phyloP scores from a whole-genome alignment of 1,284 basidiomycete genomes.

The Spongispora temasekensis region DNA sequence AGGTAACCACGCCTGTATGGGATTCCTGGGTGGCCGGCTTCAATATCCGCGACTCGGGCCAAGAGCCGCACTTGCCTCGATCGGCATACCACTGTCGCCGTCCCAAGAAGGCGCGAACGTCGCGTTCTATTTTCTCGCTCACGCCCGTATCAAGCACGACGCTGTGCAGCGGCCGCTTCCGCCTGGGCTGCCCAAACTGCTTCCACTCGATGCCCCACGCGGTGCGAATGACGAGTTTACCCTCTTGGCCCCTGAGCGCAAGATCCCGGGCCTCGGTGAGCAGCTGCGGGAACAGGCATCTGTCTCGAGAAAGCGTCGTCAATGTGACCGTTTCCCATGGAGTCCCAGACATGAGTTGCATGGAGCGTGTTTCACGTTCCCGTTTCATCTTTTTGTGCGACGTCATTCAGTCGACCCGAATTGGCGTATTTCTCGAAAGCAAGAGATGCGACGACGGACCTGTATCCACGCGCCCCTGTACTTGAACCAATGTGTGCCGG shows the following conservation, averaged over 20 bases:
- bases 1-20: conserved; percentile 97
- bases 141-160: conserved; percentile 89
- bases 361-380: conserved; percentile 90
- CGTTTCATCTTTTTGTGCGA: conserved; percentile 81
- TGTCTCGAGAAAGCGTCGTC: conserved; percentile 88
- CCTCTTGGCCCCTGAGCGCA: conserved; percentile 85
- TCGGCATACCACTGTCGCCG: conserved; percentile 96
- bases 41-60: conserved; percentile 8
- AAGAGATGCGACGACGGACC: conserved; percentile 50
- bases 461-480: conserved; percentile 96
- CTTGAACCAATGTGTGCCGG: conserved; percentile 92
- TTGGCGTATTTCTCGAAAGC: conserved; percentile 3
- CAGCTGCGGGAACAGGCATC: conserved; percentile 78
- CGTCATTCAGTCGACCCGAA: conserved; percentile 10
- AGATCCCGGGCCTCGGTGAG: conserved; percentile 88
- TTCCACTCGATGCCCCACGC: conserved; percentile 97
- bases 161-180: conserved; percentile 85
- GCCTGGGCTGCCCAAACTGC: conserved; percentile 91
- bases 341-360: conserved; percentile 87
- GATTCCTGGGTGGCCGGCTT: conserved; percentile 69
- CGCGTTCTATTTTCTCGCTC: conserved; percentile 77
- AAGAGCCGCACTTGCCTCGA: conserved; percentile 61
- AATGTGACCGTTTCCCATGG: conserved; percentile 99
- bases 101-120: conserved; percentile 82
- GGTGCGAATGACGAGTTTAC: conserved; percentile 95